Base-by-base conservation (phyloP, 352 stramenopile genomes). In the Globisporangium echinulatum region DNA sequence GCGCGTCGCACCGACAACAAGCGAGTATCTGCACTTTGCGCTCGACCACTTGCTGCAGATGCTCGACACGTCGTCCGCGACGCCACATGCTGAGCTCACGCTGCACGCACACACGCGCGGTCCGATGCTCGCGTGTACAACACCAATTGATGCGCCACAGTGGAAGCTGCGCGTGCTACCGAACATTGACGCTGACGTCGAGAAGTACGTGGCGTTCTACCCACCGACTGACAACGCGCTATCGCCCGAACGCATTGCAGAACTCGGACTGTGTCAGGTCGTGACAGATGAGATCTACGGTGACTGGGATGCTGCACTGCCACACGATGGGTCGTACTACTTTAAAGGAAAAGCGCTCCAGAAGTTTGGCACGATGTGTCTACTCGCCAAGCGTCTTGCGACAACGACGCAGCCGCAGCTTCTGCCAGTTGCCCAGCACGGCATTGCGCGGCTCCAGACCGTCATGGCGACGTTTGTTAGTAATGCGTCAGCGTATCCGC, bases 321-420 rank as follows among this genome's bases (percentile, higher is more conserved):
- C 78, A 7, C 65, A 69, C 33, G 74, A 88, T 65, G 82, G 75
- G 33, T 89, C 79, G 61, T 93, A 93, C 65, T 93, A 93, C 70
- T 93, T 93, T 61, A 91, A 90, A 58, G 82, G 84, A 49, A 93
- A 93, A 46, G 58, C 74, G 10, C 57, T 90, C 19, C 84, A 93
- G 54, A 91, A 91, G 67, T 90, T 83, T 52, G 82, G 76, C 3
- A 85, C 74, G 0, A 87, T 93, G 77, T 88, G 79, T 62, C 59
- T 93, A n/a, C 62, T 93, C 9, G 79, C 84, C 1, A 69, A 75
- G 47, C 66, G 85, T 15, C 67, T 91, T 51, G 70, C 79, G 1
- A 59, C 78, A n/a, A 83, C 75, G 3, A 85, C 75, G 3, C 74
- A 68, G n/a, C 77, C 76, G 13, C 70, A 87, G 59, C 59, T 90